phyloP scores from a whole-genome alignment of 2,329 filamentous ascomycete genomes.

The Fonsecaea pugnacius region DNA sequence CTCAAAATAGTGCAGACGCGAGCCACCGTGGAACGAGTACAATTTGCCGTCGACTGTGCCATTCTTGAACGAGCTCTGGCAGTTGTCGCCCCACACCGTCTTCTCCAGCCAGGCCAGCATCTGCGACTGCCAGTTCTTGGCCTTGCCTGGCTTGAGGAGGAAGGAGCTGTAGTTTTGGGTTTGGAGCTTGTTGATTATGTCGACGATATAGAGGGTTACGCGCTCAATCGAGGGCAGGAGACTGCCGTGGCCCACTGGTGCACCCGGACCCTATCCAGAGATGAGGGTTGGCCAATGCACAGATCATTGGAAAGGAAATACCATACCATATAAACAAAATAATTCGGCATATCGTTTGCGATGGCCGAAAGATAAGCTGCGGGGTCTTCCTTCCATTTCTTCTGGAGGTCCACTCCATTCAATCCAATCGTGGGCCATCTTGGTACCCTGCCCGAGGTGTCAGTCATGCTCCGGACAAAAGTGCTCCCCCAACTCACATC shows the following conservation, averaged over 20 bases:
- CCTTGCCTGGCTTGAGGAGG: slow-evolving; percentile 44
- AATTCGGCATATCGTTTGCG: slow-evolving; percentile 42
- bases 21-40: slow-evolving; percentile 8
- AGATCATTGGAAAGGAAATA: too few relatives aligned
- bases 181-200: background rate
- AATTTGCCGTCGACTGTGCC: slow-evolving; percentile 2
- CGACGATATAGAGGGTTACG: slow-evolving; percentile 27
- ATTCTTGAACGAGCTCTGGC: slow-evolving; percentile 41
- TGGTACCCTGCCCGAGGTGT: slow-evolving; percentile 35
- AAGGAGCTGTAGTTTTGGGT: slow-evolving; percentile 51
- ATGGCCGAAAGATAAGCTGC: slow-evolving; percentile 39
- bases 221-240: slow-evolving; percentile 36
- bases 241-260: slow-evolving; percentile 36
- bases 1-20: slow-evolving; percentile 36
- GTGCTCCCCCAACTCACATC: background rate
- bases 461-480: too few relatives aligned
- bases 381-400: slow-evolving; percentile 47
- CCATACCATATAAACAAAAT: slow-evolving; percentile 38
- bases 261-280: slow-evolving; percentile 28
- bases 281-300: too few relatives aligned
- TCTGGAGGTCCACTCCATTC: slow-evolving; percentile 46
- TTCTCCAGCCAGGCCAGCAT: slow-evolving; percentile 5
- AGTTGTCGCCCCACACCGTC: slow-evolving; percentile 39
- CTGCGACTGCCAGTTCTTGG: slow-evolving; percentile 13
- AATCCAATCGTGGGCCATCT: slow-evolving; percentile 49